Evolutionary conservation across 345 rosid genomes (phyloP).

Genomic region (Salix dunnii): DNA sequence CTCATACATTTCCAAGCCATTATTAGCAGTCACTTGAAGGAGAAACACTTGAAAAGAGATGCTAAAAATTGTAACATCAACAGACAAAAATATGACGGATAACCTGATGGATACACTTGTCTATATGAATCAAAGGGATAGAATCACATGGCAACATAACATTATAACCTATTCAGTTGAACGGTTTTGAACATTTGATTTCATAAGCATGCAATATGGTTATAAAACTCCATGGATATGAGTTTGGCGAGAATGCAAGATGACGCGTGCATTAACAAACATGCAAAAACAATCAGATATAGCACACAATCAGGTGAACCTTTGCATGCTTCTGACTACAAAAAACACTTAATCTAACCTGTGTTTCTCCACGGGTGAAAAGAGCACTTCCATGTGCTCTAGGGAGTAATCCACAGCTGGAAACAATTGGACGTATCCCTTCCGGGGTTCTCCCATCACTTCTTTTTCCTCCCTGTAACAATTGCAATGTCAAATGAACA

Average conservation of each 20-base stretch:
- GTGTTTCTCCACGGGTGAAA: constrained; percentile 99
- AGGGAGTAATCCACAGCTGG: constrained; percentile 90
- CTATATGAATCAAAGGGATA: background rate
- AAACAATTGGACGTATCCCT: constrained; percentile 80
- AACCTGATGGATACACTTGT: background rate
- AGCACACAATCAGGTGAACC: background rate
- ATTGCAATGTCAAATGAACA: constrained; percentile 16
- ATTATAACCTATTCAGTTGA: background rate
- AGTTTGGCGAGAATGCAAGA: background rate
- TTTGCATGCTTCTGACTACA: constrained; percentile 1
- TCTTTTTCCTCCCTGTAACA: constrained; percentile 80
- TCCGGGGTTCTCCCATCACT: constrained; percentile 86
- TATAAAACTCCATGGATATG: background rate
- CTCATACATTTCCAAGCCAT: background rate
- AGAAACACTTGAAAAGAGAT: background rate
- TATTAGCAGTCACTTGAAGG: background rate
- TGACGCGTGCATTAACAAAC: background rate
- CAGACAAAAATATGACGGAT: background rate
- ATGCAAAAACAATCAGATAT: background rate
- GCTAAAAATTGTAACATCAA: background rate
- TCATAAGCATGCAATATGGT: no score
- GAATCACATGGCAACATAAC: background rate
- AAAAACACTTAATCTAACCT: constrained; percentile 43
- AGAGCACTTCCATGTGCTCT: constrained; percentile 98
- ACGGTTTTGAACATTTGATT: background rate